A percentile compares a stretch with the other conserved stretches of the same genome.
Conservation (phyloP, 2,329 filamentous ascomycete genomes). For the Zymoseptoria brevis region DNA sequence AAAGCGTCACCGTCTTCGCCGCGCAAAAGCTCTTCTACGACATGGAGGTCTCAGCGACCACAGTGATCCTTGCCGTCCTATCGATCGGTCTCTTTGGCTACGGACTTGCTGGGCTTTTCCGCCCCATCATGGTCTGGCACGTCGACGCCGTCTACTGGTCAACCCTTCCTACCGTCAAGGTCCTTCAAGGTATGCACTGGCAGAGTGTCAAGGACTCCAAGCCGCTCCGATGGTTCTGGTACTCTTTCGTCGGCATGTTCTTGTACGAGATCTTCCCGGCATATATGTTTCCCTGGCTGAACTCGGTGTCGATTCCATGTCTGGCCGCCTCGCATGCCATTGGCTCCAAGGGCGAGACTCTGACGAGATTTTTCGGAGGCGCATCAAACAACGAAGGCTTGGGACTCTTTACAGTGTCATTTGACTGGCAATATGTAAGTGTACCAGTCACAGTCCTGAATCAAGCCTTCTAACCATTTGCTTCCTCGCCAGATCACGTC, state of each 20-base stretch:
- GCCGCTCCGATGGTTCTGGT: slow-evolving; percentile 47
- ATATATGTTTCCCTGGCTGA: slow-evolving; percentile 50
- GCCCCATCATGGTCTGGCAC: slow-evolving; percentile 49
- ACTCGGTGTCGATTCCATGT: slow-evolving; percentile 48
- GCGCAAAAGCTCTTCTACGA: slow-evolving; percentile 46
- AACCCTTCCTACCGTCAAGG: slow-evolving; percentile 46
- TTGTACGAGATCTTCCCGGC: slow-evolving; percentile 48
- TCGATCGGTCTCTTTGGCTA: slow-evolving; percentile 52
- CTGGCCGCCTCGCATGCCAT: slow-evolving; percentile 46
- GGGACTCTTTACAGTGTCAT: slow-evolving; percentile 42
- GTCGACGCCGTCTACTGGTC: slow-evolving; percentile 52
- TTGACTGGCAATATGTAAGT: slow-evolving; percentile 46
- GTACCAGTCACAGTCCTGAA: neutral
- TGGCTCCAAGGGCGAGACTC: slow-evolving; percentile 35
- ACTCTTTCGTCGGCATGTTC: slow-evolving; percentile 38
- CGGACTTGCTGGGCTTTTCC: slow-evolving; percentile 46
- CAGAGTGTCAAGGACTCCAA: slow-evolving; percentile 44
- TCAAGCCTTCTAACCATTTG: neutral
- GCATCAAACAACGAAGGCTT: slow-evolving; percentile 47
- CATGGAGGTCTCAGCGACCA: slow-evolving; percentile 38
- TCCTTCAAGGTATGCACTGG: slow-evolving; percentile 49
- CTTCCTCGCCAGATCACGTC: slow-evolving; percentile 42
- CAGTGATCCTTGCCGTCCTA: slow-evolving; percentile 44
- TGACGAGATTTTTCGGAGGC: slow-evolving; percentile 47
- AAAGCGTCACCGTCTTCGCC: slow-evolving; percentile 26